These are phyloP conservation scores for Starmera stellimalicola DNA, from an alignment of 1,139 yeast species.

Conservation along the genomic window DNA sequence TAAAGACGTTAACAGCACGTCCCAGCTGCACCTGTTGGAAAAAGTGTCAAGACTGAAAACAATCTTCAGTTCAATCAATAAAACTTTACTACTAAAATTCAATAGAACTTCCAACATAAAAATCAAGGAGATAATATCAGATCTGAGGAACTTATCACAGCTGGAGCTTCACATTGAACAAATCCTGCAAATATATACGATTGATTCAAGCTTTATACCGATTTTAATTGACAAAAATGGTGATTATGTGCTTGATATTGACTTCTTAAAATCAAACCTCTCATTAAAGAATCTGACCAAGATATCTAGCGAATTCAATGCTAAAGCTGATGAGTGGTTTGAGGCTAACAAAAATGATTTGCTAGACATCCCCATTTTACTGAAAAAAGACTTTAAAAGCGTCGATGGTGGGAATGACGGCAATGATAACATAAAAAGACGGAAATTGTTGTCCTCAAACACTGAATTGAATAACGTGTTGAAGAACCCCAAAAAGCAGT, in stretches of 20 bases:
- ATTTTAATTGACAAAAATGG: conserved; percentile 11
- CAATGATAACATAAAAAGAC: not conserved
- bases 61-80: conserved; percentile 13
- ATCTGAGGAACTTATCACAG: conserved; percentile 7
- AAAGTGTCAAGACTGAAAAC: conserved; percentile 8
- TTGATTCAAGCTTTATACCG: conserved; percentile 13
- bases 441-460: conserved; percentile 3
- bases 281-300: conserved; percentile 3
- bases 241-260: conserved; percentile 13
- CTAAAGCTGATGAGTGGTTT: conserved; percentile 9
- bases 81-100: conserved; percentile 8
- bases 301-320: conserved; percentile 6
- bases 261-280: conserved; percentile 6
- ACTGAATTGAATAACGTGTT: conserved; percentile 5
- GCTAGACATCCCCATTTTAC: conserved; percentile 8
- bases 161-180: conserved; percentile 7
- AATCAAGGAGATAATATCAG: conserved; percentile 7
- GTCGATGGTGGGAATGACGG: too few relatives aligned
- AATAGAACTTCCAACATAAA: conserved; percentile 13
- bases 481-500: conserved; percentile 3
- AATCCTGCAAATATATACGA: conserved; percentile 9
- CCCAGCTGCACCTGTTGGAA: not conserved
- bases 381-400: not conserved
- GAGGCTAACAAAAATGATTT: conserved; percentile 1
- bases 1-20: not conserved